Evolutionary conservation across 495 filamentous ascomycete genomes (phyloP).

Genomic region (Tuber aestivum): DNA sequence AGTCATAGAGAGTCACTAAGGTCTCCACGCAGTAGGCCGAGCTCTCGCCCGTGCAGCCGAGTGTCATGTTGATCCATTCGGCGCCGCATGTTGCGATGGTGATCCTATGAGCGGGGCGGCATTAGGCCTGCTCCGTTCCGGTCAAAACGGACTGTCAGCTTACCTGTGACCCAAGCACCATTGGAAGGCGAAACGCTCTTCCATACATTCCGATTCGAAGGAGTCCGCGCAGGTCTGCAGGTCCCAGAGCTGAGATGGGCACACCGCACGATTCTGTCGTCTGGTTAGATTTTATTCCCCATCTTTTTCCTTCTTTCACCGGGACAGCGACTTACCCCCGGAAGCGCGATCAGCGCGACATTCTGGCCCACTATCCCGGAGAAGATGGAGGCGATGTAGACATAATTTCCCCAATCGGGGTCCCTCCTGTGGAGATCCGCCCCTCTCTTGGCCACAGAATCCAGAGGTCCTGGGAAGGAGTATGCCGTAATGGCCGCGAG

Average conservation of each 20-base stretch:
- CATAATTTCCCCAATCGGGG: conserved; percentile 33
- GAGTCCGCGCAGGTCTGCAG: conserved; percentile 15
- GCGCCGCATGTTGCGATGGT: conserved; percentile 17
- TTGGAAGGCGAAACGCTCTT: conserved; percentile 27
- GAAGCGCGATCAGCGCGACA: conserved; percentile 14
- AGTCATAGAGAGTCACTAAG: conserved; percentile 23
- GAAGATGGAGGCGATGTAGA: conserved; percentile 25
- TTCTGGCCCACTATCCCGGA: conserved; percentile 27
- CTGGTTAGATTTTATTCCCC: background rate
- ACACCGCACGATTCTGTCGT: conserved; percentile 26
- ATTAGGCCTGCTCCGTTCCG: background rate
- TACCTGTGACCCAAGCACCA: conserved; percentile 30
- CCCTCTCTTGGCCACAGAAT: background rate
- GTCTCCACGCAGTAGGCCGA: conserved; percentile 32
- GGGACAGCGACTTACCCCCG: conserved; percentile 20
- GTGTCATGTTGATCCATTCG: conserved; percentile 33
- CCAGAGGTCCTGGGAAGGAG: conserved; percentile 2
- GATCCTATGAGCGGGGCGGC: conserved; percentile 11
- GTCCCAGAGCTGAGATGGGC: conserved; percentile 12
- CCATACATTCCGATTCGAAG: conserved; percentile 27
- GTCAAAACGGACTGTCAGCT: background rate
- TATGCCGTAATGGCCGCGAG: conserved; percentile 5
- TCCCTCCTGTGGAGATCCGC: conserved; percentile 6
- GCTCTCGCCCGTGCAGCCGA: conserved; percentile 25
- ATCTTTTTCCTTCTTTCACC: background rate